These are phyloP conservation scores for Mycena latifolia DNA, from an alignment of 768 basidiomycete species.

Conservation along the genomic window DNA sequence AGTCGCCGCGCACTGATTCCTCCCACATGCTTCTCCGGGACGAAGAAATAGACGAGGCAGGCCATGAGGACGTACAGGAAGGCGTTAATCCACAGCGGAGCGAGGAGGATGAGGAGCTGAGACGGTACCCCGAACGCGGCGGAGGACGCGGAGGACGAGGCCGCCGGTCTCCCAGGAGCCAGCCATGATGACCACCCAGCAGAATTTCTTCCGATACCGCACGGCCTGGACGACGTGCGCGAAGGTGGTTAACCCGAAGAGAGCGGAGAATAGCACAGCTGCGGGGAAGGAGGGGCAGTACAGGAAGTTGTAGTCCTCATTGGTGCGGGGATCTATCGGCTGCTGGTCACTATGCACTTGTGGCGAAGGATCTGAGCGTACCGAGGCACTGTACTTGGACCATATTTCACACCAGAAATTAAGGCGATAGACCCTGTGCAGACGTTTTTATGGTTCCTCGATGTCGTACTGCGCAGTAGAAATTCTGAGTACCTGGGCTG, in stretches of 20 bases:
- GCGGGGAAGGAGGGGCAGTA: constrained; percentile 39
- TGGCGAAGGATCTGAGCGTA: too few species aligned
- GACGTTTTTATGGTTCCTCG: too few species aligned
- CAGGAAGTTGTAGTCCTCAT: constrained; percentile 23
- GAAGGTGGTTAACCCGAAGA: constrained; percentile 37
- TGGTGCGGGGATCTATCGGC: too few species aligned
- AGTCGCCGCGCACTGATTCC: constrained; percentile 33
- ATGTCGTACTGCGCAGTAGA: too few species aligned
- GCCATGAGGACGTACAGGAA: constrained; percentile 39
- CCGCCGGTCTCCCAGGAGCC: constrained; percentile 37
- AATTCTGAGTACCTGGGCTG: too few species aligned
- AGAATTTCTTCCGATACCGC: constrained; percentile 37
- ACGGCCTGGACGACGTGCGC: constrained; percentile 37
- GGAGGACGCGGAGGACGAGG: constrained; percentile 30
- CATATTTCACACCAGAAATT: too few species aligned
- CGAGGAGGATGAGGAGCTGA: constrained; percentile 38
- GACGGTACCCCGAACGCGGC: constrained; percentile 16
- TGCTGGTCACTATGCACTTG: too few species aligned
- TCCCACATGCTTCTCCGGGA: constrained; percentile 33
- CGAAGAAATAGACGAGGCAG: constrained; percentile 36
- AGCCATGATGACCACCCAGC: constrained; percentile 41
- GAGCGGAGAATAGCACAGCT: constrained; percentile 35
- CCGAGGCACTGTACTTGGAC: too few species aligned
- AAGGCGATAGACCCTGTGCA: too few species aligned
- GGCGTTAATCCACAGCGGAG: constrained; percentile 42